These are phyloP conservation scores for Nissolia schottii DNA, from an alignment of 306 rosid species.

Conservation along the genomic window DNA sequence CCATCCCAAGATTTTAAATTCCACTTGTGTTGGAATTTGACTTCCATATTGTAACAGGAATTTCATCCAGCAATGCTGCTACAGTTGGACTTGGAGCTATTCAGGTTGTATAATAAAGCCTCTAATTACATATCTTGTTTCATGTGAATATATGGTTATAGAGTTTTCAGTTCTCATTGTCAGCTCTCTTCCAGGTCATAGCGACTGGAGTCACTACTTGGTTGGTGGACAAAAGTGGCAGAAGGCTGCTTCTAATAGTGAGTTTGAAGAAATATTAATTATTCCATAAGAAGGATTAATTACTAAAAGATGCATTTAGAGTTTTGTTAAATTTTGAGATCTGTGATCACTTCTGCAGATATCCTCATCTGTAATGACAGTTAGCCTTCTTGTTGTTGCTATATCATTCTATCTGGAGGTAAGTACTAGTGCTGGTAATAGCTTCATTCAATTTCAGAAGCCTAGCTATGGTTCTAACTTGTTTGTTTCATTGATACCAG, in stretches of 20 bases:
- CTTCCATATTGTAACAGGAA: conserved; percentile 46
- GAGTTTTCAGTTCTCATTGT: conserved; percentile 3
- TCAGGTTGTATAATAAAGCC: conserved; percentile 43
- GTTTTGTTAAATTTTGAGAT: conserved; percentile 2
- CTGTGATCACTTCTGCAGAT: conserved; percentile 39
- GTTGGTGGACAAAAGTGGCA: conserved; percentile 79
- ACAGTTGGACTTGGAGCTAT: conserved; percentile 71
- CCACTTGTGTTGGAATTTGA: conserved; percentile 21
- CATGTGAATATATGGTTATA: background rate
- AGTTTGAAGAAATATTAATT: conserved; percentile 21
- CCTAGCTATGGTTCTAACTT: conserved; percentile 14
- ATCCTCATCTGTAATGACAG: conserved; percentile 64
- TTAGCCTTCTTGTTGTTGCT: conserved; percentile 66
- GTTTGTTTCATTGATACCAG: conserved; percentile 34
- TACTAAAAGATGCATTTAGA: background rate
- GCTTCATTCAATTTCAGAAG: conserved; percentile 17
- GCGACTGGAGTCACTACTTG: conserved; percentile 72
- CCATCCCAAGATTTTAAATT: background rate
- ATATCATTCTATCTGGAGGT: conserved; percentile 70
- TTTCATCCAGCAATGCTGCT: conserved; percentile 58
- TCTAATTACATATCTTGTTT: background rate
- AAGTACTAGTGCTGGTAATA: conserved; percentile 4
- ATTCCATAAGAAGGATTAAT: background rate
- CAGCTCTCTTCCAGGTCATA: conserved; percentile 43
- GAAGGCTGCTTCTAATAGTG: conserved; percentile 70